Conservation (phyloP, 139 green algal species). For the Yamagishiella unicocca region DNA sequence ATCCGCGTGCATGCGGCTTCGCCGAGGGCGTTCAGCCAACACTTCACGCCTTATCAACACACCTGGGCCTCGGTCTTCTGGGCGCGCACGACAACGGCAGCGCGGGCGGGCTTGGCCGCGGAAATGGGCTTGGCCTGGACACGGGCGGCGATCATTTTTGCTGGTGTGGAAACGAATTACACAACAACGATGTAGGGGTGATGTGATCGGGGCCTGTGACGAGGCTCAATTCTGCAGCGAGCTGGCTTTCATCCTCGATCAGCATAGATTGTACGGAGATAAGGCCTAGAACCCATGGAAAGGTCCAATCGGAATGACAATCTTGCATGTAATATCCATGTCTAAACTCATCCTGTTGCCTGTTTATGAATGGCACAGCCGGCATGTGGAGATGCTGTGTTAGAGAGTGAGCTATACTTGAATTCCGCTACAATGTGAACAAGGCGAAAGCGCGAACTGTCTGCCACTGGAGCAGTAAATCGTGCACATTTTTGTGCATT, state of each 20-base stretch:
- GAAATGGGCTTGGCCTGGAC: constrained; percentile 5
- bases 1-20: background rate
- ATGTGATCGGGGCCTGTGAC: constrained; percentile 17
- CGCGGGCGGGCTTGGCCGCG: constrained; percentile 21
- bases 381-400: too few species aligned
- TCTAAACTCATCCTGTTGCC: too few species aligned
- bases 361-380: too few species aligned
- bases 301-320: too few species aligned
- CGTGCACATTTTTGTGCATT: too few species aligned
- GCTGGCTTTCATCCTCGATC: background rate
- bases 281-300: background rate
- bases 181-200: background rate
- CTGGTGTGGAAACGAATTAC: background rate
- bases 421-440: too few species aligned
- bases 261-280: background rate
- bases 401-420: too few species aligned
- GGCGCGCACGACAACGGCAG: constrained; percentile 24
- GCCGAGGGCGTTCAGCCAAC: too few species aligned
- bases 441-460: too few species aligned
- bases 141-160: constrained; percentile 35
- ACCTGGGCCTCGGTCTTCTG: constrained; percentile 36
- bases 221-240: background rate
- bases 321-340: too few species aligned
- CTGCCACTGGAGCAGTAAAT: too few species aligned
- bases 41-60: too few species aligned